Evolutionary conservation across 345 rosid genomes (phyloP), one percentile per base, ranked within the genome.

Genomic region (Rhodamnia rubescens): DNA sequence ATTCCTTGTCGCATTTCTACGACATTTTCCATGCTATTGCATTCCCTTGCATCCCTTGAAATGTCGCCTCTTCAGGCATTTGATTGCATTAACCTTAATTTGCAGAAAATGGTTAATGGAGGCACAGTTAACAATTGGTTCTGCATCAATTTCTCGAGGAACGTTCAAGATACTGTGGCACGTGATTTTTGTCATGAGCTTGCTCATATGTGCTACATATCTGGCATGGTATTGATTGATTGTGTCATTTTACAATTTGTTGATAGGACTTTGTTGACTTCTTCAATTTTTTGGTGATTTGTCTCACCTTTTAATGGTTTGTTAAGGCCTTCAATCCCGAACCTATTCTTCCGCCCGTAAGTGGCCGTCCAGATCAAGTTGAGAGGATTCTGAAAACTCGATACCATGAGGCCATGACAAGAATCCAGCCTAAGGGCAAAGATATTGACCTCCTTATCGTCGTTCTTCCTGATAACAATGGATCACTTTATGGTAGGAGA

Each of bases 91-190:
- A 18, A 32, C 78, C 47, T 69, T 69, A 32, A 69, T 69, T 18
- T 52, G 90, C 92, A 98, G 99, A 98, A 98, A 98, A 96, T 98
- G 99, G 95, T 98, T 56, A 96, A 98, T 89, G 99, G 99, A 18
- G 99, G 99, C 84, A 98, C 94, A 0, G 99, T 98, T 50, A 95
- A 89, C 90, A 90, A 89, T 81, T 98, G 99, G 99, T 88, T 95
- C 74, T 98, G 99, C 94, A 89, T 98, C 21, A 98, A 98, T 87
- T 98, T 98, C 85, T 94, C 99, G 53, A 90, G 98, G 81, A 90
- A 52, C 81, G 98, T 97, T 58, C 97, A 92, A 89, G 99, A 97
- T 27, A 87, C 89, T 50, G 86, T 92, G 44, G 98, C 98, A 1
- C 90, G 90, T 57, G 93, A 94, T 20, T 97, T 97, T 89, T 98